Percentiles rank a stretch among this genome's conserved stretches.
Conservation (phyloP, 805 yeast species). For the Komagataella phaffii region DNA sequence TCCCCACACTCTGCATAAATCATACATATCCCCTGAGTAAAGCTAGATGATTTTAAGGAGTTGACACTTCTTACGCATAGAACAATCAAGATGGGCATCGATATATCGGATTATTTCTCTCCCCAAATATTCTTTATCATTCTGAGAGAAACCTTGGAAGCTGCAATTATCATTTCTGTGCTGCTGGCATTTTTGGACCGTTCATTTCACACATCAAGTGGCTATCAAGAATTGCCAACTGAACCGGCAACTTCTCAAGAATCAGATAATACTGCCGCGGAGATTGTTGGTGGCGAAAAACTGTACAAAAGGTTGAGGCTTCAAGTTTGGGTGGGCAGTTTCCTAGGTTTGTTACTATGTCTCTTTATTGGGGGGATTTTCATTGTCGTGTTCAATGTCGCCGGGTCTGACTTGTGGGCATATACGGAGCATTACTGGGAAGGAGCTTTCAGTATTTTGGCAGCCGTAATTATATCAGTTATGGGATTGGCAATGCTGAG, state of each 20-base stretch:
- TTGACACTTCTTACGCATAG: not conserved
- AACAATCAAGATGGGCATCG: not conserved
- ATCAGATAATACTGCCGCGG: not conserved
- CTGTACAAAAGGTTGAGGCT: constrained; percentile 12
- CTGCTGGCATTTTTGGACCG: constrained; percentile 30
- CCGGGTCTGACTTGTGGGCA: constrained; percentile 31
- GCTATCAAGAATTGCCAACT: not conserved
- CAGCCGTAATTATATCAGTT: constrained; percentile 28
- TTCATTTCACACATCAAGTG: constrained; percentile 2
- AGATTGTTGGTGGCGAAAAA: not conserved
- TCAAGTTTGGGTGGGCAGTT: constrained; percentile 31
- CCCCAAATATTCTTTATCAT: constrained; percentile 31
- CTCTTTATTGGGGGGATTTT: constrained; percentile 25
- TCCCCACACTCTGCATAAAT: not conserved
- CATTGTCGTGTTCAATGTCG: constrained; percentile 22
- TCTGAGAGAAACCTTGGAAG: constrained; percentile 31
- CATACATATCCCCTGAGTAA: not conserved
- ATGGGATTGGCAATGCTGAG: constrained; percentile 32
- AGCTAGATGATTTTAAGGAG: not conserved
- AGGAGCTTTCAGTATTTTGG: constrained; percentile 27
- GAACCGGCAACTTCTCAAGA: not conserved
- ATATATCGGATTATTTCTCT: constrained; percentile 18
- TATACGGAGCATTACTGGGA: constrained; percentile 35
- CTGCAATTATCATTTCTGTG: constrained; percentile 34
- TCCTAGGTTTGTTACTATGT: constrained; percentile 24